Conservation (phyloP, 306 rosid species). For the Glycine latifolia region DNA sequence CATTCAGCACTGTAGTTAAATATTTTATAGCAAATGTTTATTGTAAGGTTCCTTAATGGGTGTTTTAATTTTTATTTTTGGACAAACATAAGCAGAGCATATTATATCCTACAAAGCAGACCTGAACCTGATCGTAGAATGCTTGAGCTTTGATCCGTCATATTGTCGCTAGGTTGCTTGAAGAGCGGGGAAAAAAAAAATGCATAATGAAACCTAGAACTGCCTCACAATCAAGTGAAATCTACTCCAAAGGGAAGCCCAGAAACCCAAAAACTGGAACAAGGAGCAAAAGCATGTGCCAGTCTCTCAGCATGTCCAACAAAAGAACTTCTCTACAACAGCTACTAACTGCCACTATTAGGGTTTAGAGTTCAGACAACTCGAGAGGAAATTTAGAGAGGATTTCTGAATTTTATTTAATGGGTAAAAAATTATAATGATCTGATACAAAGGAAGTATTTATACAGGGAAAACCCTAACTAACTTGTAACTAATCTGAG, state of each 20-base stretch:
- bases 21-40: not conserved
- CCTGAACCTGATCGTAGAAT: not conserved
- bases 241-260: not conserved
- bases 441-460: no score
- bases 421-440: no score
- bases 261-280: not conserved
- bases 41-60: not conserved
- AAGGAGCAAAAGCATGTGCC: slow-evolving; percentile 4
- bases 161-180: no score
- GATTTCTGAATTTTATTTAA: no score
- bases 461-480: no score
- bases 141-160: not conserved
- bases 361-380: no score
- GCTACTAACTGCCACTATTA: not conserved
- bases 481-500: no score
- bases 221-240: slow-evolving; percentile 7
- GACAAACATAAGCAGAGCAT: no score
- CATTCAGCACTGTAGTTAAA: slow-evolving; percentile 22
- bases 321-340: not conserved
- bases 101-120: not conserved
- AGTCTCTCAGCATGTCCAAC: not conserved
- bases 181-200: no score
- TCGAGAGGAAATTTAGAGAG: no score
- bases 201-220: not conserved
- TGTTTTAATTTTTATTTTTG: not conserved